Base-by-base conservation (phyloP, 2,329 filamentous ascomycete genomes). In the Fusarium multiceps region DNA sequence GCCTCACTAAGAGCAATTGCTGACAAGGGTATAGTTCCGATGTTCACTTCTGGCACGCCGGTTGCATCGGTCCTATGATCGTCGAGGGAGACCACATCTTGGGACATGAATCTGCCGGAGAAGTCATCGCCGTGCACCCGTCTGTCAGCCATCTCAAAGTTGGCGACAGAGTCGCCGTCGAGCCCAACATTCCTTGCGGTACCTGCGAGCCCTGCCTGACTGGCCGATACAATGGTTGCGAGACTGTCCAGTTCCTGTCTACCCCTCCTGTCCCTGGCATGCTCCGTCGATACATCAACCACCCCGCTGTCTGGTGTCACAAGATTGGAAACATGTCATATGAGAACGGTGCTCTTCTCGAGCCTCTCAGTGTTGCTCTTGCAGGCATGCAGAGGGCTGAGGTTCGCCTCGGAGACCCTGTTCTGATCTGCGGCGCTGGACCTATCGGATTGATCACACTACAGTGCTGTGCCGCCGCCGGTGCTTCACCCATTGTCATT, bases 21-120 rank as follows among this genome's bases (percentile, higher is more conserved):
- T 71, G 59, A 71, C 55, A 54, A 59, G 63, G 59, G 49, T 41
- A 55, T 42, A 95, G 93, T 61, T 97, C 93, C 65, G 94, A 98
- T 81, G 91, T 98, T 59, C 95, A 98, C 83, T 98, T 98, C 85
- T 98, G 95, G 95, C 93, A 97, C 79, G 92, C 92, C 51, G 95
- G 95, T 72, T 93, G 92, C 83, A 98, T 98, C 78, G 95, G 95
- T 28, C 94, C 94, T 73, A 98, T 98, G 94, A 91, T 98, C 69
- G 95, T 98, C 49, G 87, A 88, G 72, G 92, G 88, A 76, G 91
- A 94, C 77, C 95, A 98, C 81, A 94, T 98, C 77, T 90, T 98
- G 21, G 95, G 95, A 72, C 95, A 98, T 85, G 95, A 98, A 83
- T 96, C 93, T 43, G 92, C 94, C 6, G 95, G 94, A 69, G 90